These are phyloP conservation scores for Trichoderma atroviride DNA, from an alignment of 2,329 filamentous ascomycete species.

Conservation along the genomic window DNA sequence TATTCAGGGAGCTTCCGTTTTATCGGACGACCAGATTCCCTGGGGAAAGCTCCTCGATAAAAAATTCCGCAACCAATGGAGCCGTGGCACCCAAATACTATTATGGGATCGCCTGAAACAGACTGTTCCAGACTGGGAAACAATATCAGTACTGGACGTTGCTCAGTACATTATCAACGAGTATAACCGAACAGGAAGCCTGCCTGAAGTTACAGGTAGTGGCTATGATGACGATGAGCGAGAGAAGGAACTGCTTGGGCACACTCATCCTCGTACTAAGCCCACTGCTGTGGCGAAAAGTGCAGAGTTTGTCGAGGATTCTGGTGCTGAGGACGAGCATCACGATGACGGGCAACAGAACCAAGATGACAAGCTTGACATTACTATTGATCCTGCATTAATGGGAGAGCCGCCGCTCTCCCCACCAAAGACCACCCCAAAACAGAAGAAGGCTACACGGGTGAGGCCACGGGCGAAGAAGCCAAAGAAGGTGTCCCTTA, in stretches of 20 bases:
- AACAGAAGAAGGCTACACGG: conserved; percentile 33
- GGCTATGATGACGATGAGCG: conserved; percentile 37
- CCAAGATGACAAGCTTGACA: conserved; percentile 31
- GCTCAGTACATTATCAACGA: conserved; percentile 41
- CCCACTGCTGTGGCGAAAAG: conserved; percentile 30
- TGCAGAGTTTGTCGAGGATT: conserved; percentile 37
- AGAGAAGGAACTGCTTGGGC: conserved; percentile 39
- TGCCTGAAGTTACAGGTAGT: conserved; percentile 40
- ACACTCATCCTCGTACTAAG: conserved; percentile 28
- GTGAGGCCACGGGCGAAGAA: conserved; percentile 32
- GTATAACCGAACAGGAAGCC: conserved; percentile 40
- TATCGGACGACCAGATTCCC: conserved; percentile 50
- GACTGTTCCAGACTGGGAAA: conserved; percentile 38
- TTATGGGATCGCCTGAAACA: conserved; percentile 46
- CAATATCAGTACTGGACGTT: conserved; percentile 40
- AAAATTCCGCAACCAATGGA: conserved; percentile 45
- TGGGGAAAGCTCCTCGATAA: conserved; percentile 52
- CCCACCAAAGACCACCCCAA: conserved; percentile 36
- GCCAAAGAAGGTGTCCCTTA: conserved; percentile 32
- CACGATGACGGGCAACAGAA: neutral
- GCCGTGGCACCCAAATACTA: conserved; percentile 42
- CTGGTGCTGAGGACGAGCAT: conserved; percentile 36
- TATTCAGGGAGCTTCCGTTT: conserved; percentile 46
- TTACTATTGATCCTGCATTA: conserved; percentile 40
- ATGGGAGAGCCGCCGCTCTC: conserved; percentile 28